phyloP scores from a whole-genome alignment of 1,284 basidiomycete genomes.

The Moesziomyces sp. region DNA sequence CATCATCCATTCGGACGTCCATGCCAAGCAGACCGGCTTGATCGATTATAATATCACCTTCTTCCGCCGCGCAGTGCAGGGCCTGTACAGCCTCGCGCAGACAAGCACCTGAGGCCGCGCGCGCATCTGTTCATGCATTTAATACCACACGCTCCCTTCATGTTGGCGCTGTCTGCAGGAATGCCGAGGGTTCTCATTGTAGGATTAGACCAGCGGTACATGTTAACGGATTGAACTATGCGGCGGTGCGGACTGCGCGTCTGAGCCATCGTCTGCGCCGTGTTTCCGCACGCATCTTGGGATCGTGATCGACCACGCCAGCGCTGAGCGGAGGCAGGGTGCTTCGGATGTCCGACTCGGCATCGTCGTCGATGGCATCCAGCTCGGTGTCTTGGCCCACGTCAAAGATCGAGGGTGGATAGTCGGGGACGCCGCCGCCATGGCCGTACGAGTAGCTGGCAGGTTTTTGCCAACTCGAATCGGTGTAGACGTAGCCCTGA shows the following conservation, averaged over 20 bases:
- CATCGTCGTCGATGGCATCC: conserved; percentile 12
- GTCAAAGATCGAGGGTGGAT: conserved; percentile 44
- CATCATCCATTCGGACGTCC: conserved; percentile 81
- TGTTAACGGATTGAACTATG: background rate
- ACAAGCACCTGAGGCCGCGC: conserved; percentile 21
- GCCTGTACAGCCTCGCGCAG: conserved; percentile 63
- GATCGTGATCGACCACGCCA: conserved; percentile 43
- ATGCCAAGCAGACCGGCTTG: conserved; percentile 80
- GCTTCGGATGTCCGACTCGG: conserved; percentile 26
- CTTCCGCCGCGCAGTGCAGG: conserved; percentile 73
- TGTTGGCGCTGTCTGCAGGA: too few species aligned
- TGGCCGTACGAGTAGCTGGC: conserved; percentile 63
- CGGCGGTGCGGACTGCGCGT: conserved; percentile 31
- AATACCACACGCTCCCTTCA: too few species aligned
- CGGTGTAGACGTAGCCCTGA: conserved; percentile 65
- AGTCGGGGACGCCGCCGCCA: conserved; percentile 38
- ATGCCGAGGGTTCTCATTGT: too few species aligned
- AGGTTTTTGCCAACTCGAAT: conserved; percentile 63
- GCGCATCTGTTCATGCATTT: background rate
- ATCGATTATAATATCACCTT: conserved; percentile 94
- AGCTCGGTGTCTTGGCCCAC: conserved; percentile 10
- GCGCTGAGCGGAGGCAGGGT: conserved; percentile 34
- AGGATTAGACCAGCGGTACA: too few species aligned
- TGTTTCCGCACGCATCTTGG: conserved; percentile 37
- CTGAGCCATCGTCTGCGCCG: conserved; percentile 50